Percentiles rank a stretch among this genome's conserved stretches.
These are phyloP conservation scores for Haplosporangium sp. DNA, from an alignment of 371 early-diverging fungal species.

Conservation along the genomic window DNA sequence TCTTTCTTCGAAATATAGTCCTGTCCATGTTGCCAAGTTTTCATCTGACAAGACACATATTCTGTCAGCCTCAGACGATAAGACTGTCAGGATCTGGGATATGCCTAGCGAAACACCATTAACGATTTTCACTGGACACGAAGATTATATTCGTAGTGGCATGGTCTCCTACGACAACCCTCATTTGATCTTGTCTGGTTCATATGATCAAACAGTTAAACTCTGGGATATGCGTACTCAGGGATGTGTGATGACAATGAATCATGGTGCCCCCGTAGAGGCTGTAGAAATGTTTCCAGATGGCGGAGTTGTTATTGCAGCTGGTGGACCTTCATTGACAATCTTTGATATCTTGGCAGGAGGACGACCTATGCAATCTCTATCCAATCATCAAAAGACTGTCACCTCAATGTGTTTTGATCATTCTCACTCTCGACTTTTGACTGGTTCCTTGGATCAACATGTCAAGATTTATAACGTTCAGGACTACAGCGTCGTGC, in stretches of 20 bases:
- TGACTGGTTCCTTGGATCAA: slow-evolving; percentile 94
- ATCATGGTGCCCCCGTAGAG: slow-evolving; percentile 92
- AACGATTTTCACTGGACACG: slow-evolving; percentile 83
- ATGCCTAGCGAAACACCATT: slow-evolving; percentile 85
- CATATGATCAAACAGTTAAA: slow-evolving; percentile 95
- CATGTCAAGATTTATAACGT: slow-evolving; percentile 94
- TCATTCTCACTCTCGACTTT: slow-evolving; percentile 76
- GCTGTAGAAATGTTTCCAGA: slow-evolving; percentile 86
- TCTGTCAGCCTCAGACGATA: slow-evolving; percentile 91
- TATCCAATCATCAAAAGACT: slow-evolving; percentile 95
- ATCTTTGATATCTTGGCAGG: slow-evolving; percentile 92
- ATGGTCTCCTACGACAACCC: slow-evolving; percentile 82
- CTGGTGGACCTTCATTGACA: slow-evolving; percentile 83
- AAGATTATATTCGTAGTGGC: slow-evolving; percentile 91
- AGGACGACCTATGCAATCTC: slow-evolving; percentile 77
- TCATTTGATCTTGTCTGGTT: slow-evolving; percentile 85
- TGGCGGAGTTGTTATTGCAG: slow-evolving; percentile 84
- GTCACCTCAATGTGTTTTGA: slow-evolving; percentile 91
- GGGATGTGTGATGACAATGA: slow-evolving; percentile 81
- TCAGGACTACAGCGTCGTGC: slow-evolving; percentile 86
- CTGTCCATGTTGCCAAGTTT: slow-evolving; percentile 87
- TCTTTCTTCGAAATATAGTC: slow-evolving; percentile 57
- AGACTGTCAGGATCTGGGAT: slow-evolving; percentile 93
- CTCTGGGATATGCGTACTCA: slow-evolving; percentile 91
- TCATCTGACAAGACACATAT: slow-evolving; percentile 83